A percentile compares a stretch with the other conserved stretches of the same genome.
Evolutionary conservation across 2,329 filamentous ascomycete genomes (phyloP).

Genomic region (Venturia pyrina): DNA sequence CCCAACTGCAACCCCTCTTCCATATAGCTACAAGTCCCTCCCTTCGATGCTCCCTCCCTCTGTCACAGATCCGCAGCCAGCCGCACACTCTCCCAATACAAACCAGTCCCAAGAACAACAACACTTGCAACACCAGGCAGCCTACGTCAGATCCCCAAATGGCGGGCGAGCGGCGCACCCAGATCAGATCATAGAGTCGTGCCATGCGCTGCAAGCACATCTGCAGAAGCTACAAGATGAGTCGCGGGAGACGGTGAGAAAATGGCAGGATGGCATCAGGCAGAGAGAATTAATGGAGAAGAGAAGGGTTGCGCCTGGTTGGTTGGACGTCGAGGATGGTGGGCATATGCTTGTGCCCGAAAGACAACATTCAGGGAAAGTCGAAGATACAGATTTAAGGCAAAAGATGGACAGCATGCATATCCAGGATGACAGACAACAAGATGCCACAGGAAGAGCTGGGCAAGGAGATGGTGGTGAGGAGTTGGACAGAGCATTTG

Average conservation of each 20-base stretch:
- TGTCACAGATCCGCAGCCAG: slow-evolving; percentile 35
- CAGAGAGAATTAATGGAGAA: slow-evolving; percentile 68
- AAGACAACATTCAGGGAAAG: slow-evolving; percentile 37
- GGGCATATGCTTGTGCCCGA: slow-evolving; percentile 53
- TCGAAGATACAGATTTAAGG: slow-evolving; percentile 30
- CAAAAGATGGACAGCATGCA: slow-evolving; percentile 16
- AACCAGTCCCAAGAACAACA: slow-evolving; percentile 37
- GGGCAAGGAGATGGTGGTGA: slow-evolving; percentile 52
- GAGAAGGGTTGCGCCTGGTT: slow-evolving; percentile 67
- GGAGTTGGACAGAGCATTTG: slow-evolving; percentile 54
- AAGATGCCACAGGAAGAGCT: slow-evolving; percentile 27
- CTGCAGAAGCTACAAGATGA: slow-evolving; percentile 59
- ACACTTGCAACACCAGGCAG: slow-evolving; percentile 31
- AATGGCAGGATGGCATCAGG: slow-evolving; percentile 58
- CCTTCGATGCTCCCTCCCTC: slow-evolving; percentile 77
- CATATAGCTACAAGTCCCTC: slow-evolving; percentile 89
- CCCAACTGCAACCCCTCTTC: slow-evolving; percentile 79
- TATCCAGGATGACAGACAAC: slow-evolving; percentile 18
- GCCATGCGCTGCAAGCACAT: slow-evolving; percentile 66
- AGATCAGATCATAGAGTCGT: slow-evolving; percentile 74
- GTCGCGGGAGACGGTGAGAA: slow-evolving; percentile 55
- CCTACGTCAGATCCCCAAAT: slow-evolving; percentile 68
- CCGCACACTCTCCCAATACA: slow-evolving; percentile 53
- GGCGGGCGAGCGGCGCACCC: slow-evolving; percentile 73
- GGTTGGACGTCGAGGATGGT: slow-evolving; percentile 58